Conservation (phyloP, 805 yeast genomes). For the Wickerhamiella kurtzmanii region DNA sequence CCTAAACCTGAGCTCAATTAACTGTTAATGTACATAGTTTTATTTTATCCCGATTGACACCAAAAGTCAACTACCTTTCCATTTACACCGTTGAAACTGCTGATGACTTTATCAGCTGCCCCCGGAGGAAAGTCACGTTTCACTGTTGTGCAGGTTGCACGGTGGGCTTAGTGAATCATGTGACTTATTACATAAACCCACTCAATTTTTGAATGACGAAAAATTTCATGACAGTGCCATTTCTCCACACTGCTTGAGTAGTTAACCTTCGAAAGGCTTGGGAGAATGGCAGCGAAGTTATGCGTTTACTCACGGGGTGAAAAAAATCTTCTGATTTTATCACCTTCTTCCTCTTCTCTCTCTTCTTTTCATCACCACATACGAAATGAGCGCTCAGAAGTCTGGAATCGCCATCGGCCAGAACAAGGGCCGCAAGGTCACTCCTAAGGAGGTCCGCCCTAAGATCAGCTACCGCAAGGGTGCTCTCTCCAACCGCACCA, state of each 20-base stretch:
- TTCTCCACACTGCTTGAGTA: too few relatives aligned
- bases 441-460: slow-evolving; percentile 69
- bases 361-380: slow-evolving; percentile 2
- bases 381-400: slow-evolving; percentile 34
- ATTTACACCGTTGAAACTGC: too few relatives aligned
- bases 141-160: too few relatives aligned
- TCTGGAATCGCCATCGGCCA: slow-evolving; percentile 89
- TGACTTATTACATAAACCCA: not conserved
- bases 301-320: not conserved
- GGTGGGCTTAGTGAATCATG: not conserved
- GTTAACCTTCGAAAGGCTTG: too few relatives aligned
- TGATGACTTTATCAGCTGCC: too few relatives aligned
- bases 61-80: too few relatives aligned
- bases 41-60: too few relatives aligned
- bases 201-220: not conserved
- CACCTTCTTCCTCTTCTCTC: slow-evolving; percentile 1
- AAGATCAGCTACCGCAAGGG: slow-evolving; percentile 95
- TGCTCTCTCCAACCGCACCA: slow-evolving; percentile 87
- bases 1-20: not conserved
- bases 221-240: too few relatives aligned
- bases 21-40: not conserved
- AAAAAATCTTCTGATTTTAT: not conserved
- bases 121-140: too few relatives aligned
- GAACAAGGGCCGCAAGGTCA: slow-evolving; percentile 98
- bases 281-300: too few relatives aligned